A percentile compares a stretch with the other conserved stretches of the same genome.
Evolutionary conservation across 352 stramenopile genomes (phyloP).

Genomic region (Saprolegnia diclina): DNA sequence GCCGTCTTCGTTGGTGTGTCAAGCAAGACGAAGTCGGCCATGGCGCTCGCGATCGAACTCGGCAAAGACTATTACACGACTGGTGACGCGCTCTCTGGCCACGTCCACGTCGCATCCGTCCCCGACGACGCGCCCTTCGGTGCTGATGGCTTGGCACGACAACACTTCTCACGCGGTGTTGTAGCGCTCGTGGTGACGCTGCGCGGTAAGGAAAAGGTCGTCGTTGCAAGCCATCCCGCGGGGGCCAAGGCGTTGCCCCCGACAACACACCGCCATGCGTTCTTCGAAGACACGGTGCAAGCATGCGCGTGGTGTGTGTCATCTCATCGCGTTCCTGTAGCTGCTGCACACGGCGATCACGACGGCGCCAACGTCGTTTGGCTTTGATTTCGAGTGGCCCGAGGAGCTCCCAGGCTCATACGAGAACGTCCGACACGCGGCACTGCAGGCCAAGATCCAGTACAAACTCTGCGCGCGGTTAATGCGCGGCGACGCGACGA

Average conservation of each 20-base stretch:
- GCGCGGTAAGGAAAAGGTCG: neutral
- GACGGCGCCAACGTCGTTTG: neutral
- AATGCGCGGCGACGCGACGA: neutral
- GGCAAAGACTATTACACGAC: neutral
- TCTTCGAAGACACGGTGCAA: neutral
- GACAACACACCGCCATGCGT: neutral
- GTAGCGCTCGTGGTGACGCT: neutral
- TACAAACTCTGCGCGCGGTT: neutral
- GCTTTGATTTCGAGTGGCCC: neutral
- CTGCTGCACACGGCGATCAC: neutral
- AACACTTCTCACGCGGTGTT: neutral
- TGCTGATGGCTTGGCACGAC: neutral
- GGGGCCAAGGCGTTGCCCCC: neutral
- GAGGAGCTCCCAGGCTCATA: neutral
- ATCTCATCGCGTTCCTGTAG: neutral
- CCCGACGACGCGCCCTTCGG: neutral
- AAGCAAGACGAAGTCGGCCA: neutral
- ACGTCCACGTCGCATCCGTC: neutral
- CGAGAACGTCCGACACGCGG: neutral
- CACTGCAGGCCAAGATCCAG: neutral
- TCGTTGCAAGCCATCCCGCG: neutral
- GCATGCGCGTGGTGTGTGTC: neutral
- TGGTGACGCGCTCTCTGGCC: neutral
- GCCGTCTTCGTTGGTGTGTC: neutral
- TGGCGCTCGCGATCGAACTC: neutral